These are phyloP conservation scores for Trametes cubensis DNA, from an alignment of 768 basidiomycete genomes.

Conservation along the genomic window DNA sequence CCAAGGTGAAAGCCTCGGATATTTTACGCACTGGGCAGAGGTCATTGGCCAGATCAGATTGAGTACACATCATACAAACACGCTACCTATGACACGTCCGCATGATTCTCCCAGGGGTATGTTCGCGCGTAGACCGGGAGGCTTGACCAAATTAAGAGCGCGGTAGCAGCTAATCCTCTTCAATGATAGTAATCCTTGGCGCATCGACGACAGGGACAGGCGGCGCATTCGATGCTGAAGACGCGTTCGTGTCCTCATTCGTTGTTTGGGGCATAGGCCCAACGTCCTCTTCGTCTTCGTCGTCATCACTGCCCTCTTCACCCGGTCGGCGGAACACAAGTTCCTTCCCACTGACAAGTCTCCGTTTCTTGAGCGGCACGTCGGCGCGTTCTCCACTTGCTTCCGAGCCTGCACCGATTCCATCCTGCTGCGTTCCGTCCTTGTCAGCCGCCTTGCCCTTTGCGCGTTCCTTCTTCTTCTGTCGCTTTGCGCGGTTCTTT, in stretches of 20 bases:
- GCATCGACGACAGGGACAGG: conserved; percentile 36
- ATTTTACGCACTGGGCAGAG: conserved; percentile 6
- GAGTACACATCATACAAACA: conserved; percentile 18
- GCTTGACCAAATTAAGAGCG: neutral
- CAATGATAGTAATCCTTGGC: conserved; percentile 50
- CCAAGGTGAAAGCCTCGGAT: conserved; percentile 3
- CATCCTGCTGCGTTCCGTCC: conserved; percentile 32
- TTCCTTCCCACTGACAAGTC: conserved; percentile 78
- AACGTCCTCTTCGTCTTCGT: conserved; percentile 29
- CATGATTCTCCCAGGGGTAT: conserved; percentile 3
- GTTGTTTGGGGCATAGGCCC: conserved; percentile 24
- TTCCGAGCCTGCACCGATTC: conserved; percentile 13
- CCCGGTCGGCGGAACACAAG: conserved; percentile 59
- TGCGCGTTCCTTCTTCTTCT: conserved; percentile 84
- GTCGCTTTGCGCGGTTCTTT: conserved; percentile 92
- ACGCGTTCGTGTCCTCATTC: neutral
- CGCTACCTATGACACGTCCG: neutral
- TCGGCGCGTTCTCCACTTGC: conserved; percentile 30
- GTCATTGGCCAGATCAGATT: conserved; percentile 2
- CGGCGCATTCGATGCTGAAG: conserved; percentile 7
- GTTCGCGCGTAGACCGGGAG: neutral
- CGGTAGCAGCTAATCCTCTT: conserved; percentile 42
- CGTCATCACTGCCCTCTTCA: conserved; percentile 49
- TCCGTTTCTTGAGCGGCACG: conserved; percentile 72
- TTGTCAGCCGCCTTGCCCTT: conserved; percentile 43